Evolutionary conservation across 2,329 filamentous ascomycete genomes (phyloP), one percentile per base, ranked within the genome.

Genomic region (Aspergillus pseudoterreus): DNA sequence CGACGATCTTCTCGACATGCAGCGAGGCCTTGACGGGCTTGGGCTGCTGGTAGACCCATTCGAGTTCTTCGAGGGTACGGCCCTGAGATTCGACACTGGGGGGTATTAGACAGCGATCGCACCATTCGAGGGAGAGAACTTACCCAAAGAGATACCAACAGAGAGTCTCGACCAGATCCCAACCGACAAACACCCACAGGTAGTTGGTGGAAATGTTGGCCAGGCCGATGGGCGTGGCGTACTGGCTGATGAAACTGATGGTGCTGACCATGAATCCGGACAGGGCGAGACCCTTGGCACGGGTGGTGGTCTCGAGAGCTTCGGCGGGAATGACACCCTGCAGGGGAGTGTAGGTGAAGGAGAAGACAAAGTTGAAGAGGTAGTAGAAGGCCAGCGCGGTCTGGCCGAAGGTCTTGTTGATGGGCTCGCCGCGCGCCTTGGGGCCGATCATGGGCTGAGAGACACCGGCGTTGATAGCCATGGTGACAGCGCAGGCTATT

Each of bases 11-110:
- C 58, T 78, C 72, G 39, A 42, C 39, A n/a, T 67, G 69, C 52
- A 73, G 67, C 4, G 77, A 79, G 10, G 77, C 77, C 63, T 77
- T 76, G 65, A 79, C 77, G 1, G 76, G 76, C 55, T 75, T 74
- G 21, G 73, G 71, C 59, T 78, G 76, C 57, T 75, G 63, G 63
- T 78, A 79, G 10, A 79, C 73, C 74, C 75, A 77, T 56, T 77
- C 75, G 33, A 79, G 69, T 59, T 78, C 69, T 57, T 79, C 76
- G 22, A 79, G 71, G 3, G 76, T 78, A 36, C 76, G 75, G 44
- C 76, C 76, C 54, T 78, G 75, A 9, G 39, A 42, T 14, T 42
- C 39, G 39, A 42, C 39, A 42, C 39, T 42, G 22, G 22, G 4
- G 6, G 22, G 6, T 22, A 6, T 22, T 22, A 22, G 22, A 22